phyloP scores from a whole-genome alignment of 345 rosid genomes.

The Corchorus capsularis region DNA sequence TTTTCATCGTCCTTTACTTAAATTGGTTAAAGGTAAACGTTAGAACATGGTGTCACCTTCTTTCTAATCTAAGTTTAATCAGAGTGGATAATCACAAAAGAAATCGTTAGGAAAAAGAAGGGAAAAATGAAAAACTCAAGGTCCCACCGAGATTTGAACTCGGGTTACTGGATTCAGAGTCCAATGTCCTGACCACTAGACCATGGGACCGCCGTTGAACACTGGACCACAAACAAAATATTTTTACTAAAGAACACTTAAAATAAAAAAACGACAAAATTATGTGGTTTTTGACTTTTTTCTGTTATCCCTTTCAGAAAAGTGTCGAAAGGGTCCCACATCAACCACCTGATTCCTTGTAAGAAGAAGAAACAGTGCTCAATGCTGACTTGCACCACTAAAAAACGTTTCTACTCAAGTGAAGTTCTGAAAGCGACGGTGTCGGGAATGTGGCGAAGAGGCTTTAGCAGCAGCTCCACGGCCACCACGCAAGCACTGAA shows the following conservation, averaged over 20 bases:
- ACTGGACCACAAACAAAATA: too few relatives aligned
- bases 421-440: not conserved
- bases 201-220: constrained; percentile 44
- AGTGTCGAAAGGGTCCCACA: not conserved
- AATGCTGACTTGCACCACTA: not conserved
- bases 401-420: not conserved
- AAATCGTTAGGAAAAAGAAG: too few relatives aligned
- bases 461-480: constrained; percentile 33
- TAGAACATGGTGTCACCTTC: not conserved
- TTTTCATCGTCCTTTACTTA: too few relatives aligned
- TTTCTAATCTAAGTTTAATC: not conserved
- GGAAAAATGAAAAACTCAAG: constrained; percentile 42
- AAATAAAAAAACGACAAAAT: too few relatives aligned
- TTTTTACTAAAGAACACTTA: too few relatives aligned
- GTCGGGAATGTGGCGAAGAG: constrained; percentile 60
- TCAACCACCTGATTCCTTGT: not conserved
- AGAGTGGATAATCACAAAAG: too few relatives aligned
- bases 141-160: constrained; percentile 95
- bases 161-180: constrained; percentile 95
- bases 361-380: not conserved
- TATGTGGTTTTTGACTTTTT: too few relatives aligned
- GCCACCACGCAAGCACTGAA: constrained; percentile 25
- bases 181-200: constrained; percentile 89
- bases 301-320: not conserved
- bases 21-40: not conserved